Evolutionary conservation across 1,284 basidiomycete species (phyloP).

Genomic region (Salmacisia buchloeana): DNA sequence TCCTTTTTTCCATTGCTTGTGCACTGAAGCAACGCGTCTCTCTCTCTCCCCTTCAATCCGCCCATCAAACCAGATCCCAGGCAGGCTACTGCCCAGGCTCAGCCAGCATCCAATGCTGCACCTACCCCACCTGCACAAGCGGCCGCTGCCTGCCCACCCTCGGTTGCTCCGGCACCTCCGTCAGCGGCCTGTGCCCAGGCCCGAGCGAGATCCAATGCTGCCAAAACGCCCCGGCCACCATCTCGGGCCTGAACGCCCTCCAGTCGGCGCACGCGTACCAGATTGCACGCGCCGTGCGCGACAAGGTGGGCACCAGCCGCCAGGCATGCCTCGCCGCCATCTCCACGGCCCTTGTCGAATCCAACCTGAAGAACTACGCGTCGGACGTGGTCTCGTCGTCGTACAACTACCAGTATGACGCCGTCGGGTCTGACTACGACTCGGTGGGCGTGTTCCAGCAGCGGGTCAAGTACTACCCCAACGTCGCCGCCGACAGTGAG

Average conservation of each 20-base stretch:
- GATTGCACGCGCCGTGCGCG: background rate
- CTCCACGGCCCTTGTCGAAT: background rate
- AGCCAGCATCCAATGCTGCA: slow-evolving; percentile 1
- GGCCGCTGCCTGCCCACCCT: background rate
- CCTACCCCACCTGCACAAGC: background rate
- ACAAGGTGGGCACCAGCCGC: background rate
- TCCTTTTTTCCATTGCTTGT: too few relatives aligned
- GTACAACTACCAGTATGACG: slow-evolving; percentile 3
- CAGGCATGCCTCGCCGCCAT: background rate
- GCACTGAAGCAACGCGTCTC: too few relatives aligned
- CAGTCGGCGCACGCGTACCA: slow-evolving; percentile 1
- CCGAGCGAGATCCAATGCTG: background rate
- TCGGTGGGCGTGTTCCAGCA: slow-evolving; percentile 1
- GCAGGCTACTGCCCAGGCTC: background rate
- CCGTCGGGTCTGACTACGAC: slow-evolving; percentile 1
- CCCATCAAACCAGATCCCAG: too few relatives aligned
- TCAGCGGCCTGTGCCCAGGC: background rate
- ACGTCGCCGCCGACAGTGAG: background rate
- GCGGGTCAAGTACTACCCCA: background rate
- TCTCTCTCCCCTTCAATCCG: too few relatives aligned
- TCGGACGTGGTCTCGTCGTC: background rate
- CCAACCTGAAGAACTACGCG: background rate
- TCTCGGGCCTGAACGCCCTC: background rate
- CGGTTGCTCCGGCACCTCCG: background rate
- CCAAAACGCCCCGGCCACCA: background rate